Base-by-base conservation (phyloP, 306 rosid species). In the Ochetophila trinervis region DNA sequence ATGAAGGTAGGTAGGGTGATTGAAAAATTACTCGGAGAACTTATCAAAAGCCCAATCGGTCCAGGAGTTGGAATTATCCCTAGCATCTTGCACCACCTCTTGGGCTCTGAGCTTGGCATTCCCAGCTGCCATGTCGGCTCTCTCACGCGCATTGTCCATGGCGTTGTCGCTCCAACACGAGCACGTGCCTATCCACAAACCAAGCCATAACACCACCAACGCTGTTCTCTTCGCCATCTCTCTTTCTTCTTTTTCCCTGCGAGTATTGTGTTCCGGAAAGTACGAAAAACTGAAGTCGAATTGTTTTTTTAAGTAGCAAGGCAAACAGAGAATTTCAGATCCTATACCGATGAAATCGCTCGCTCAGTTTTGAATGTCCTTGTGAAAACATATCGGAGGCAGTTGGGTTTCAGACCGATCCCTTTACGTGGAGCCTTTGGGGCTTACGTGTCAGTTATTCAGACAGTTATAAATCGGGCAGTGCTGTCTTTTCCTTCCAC, bases 361-460 rank as follows among this genome's bases (percentile, higher is more conserved):
- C 12, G 4, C 45, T 59, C 14, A 18, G 16, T 8, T n/a, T 61
- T 35, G 24, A 16, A 24, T 15, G 40, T 13, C 40, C 20, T 35
- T 52, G 59, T 65, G 21, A 57, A 24, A 24, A 35, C 48, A 36
- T 57, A n/a, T 27, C 55, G 67, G n/a, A 53, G 62, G 14, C 19
- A 53, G 78, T 34, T 58, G n/a, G 36, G 5, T 27, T 54, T 70
- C 61, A 4, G 68, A 2, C 40, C 14, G 60, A 53, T n/a, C n/a
- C 57, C n/a, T 53, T 68, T 60, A 85, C 87, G 86, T 84, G 89
- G 74, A 56, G n/a, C 4, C 8, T 14, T n/a, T 6, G 20, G 34
- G 61, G 66, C 62, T 19, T 54, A 80, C 90, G 88, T 83, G 91
- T 76, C 85, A 9, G 59, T 50, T 55, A 53, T 21, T 50, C 4